These are phyloP conservation scores for Cercophora sp. DNA, from an alignment of 495 filamentous ascomycete genomes.

Conservation along the genomic window DNA sequence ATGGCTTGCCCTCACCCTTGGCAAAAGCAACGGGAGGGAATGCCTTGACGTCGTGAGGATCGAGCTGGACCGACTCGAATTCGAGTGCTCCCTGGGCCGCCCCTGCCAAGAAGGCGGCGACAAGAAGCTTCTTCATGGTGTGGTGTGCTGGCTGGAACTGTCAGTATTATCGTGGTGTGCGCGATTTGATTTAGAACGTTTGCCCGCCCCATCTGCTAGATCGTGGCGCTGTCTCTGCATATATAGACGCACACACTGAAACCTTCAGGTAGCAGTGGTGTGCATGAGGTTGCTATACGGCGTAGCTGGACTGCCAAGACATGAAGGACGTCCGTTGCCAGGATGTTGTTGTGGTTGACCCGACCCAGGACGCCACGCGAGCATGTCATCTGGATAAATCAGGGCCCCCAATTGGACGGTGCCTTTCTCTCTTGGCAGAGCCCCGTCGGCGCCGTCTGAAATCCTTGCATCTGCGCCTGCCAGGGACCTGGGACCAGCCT, in stretches of 20 bases:
- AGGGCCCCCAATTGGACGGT: background rate
- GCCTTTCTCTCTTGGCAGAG: background rate
- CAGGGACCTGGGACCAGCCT: no score
- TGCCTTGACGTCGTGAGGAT: slow-evolving; percentile 21
- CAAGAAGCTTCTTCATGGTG: background rate
- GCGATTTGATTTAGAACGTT: no score
- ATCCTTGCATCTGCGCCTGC: no score
- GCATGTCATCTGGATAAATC: background rate
- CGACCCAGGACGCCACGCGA: background rate
- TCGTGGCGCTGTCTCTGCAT: no score
- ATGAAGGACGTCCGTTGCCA: background rate
- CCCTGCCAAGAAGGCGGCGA: background rate
- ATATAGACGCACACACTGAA: no score
- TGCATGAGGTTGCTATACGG: no score
- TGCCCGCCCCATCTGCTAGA: no score
- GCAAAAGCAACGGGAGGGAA: slow-evolving; percentile 31
- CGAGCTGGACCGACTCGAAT: slow-evolving; percentile 36
- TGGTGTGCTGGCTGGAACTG: background rate
- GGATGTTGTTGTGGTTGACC: background rate
- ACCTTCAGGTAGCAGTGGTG: no score
- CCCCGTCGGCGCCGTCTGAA: no score
- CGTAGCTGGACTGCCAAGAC: background rate
- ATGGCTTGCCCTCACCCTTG: slow-evolving; percentile 4
- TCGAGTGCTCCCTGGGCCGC: background rate
- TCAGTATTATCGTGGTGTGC: background rate